Conservation (phyloP, 1,139 yeast genomes). For the Debaryomycetaceae sp. region DNA sequence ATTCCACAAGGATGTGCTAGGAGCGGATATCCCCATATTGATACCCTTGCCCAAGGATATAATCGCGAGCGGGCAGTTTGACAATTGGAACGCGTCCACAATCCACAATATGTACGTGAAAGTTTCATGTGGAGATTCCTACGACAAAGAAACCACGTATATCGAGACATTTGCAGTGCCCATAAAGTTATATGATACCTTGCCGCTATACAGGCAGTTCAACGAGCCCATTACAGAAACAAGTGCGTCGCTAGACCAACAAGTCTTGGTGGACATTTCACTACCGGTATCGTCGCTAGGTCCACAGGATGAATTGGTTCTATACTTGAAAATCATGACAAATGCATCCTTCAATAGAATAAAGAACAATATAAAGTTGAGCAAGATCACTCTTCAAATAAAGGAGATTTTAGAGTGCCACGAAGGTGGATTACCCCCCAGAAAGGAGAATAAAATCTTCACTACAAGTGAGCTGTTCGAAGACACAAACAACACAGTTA, state of each 20-base stretch:
- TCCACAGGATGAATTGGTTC: slow-evolving; percentile 42
- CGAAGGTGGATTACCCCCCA: slow-evolving; percentile 46
- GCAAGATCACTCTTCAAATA: slow-evolving; percentile 45
- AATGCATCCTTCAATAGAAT: slow-evolving; percentile 32
- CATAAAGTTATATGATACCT: slow-evolving; percentile 47
- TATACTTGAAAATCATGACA: slow-evolving; percentile 36
- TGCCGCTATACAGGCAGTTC: slow-evolving; percentile 53
- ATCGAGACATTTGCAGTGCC: slow-evolving; percentile 44
- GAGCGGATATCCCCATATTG: slow-evolving; percentile 57
- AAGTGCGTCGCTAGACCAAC: slow-evolving; percentile 37
- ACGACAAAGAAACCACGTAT: slow-evolving; percentile 27
- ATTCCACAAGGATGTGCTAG: slow-evolving; percentile 39
- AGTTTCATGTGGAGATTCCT: slow-evolving; percentile 31
- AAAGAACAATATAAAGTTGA: slow-evolving; percentile 39
- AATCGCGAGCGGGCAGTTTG: slow-evolving; percentile 40
- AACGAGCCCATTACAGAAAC: slow-evolving; percentile 46
- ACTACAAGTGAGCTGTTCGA: slow-evolving; percentile 26
- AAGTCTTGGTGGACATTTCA: slow-evolving; percentile 39
- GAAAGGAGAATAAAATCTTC: slow-evolving; percentile 29
- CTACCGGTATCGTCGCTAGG: slow-evolving; percentile 50
- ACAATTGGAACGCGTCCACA: slow-evolving; percentile 40
- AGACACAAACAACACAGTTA: slow-evolving; percentile 19
- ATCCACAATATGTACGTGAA: slow-evolving; percentile 33
- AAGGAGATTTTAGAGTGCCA: slow-evolving; percentile 49
- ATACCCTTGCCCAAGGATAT: slow-evolving; percentile 57